phyloP scores from a whole-genome alignment of 768 basidiomycete genomes.

The Boletellus emodensis region DNA sequence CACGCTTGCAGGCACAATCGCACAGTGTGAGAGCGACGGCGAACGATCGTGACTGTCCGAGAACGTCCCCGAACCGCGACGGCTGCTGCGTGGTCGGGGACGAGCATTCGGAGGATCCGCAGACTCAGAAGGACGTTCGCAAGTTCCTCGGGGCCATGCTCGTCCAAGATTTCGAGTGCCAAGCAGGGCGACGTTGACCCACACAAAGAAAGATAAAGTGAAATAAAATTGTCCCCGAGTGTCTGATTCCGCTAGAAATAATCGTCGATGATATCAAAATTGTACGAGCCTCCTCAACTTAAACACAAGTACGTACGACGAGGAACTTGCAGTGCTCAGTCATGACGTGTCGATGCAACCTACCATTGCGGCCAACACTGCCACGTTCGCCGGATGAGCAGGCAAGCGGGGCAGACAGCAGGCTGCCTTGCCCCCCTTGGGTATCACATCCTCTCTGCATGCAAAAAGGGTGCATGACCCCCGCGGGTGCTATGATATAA shows the following conservation, averaged over 20 bases:
- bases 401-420: not conserved
- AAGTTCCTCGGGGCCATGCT: too few relatives aligned
- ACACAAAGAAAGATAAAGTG: slow-evolving; percentile 9
- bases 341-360: slow-evolving; percentile 1
- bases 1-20: too few relatives aligned
- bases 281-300: slow-evolving; percentile 9
- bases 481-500: slow-evolving; percentile 10
- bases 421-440: not conserved
- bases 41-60: too few relatives aligned
- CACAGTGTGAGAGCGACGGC: too few relatives aligned
- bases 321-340: not conserved
- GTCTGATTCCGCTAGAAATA: slow-evolving; percentile 15
- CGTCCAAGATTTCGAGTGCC: too few relatives aligned
- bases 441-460: not conserved
- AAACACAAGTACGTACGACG: slow-evolving; percentile 7
- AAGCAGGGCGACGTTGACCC: too few relatives aligned
- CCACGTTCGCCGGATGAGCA: slow-evolving; percentile 2
- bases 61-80: too few relatives aligned
- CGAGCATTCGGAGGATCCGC: too few relatives aligned
- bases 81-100: too few relatives aligned
- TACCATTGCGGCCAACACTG: slow-evolving; percentile 1
- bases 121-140: too few relatives aligned
- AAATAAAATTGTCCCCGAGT: slow-evolving; percentile 13
- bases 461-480: not conserved
- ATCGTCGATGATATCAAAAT: slow-evolving; percentile 14